Evolutionary conservation across 2,329 filamentous ascomycete species (phyloP), one percentile per base, ranked within the genome.

Genomic region (Monilinia fructicola): DNA sequence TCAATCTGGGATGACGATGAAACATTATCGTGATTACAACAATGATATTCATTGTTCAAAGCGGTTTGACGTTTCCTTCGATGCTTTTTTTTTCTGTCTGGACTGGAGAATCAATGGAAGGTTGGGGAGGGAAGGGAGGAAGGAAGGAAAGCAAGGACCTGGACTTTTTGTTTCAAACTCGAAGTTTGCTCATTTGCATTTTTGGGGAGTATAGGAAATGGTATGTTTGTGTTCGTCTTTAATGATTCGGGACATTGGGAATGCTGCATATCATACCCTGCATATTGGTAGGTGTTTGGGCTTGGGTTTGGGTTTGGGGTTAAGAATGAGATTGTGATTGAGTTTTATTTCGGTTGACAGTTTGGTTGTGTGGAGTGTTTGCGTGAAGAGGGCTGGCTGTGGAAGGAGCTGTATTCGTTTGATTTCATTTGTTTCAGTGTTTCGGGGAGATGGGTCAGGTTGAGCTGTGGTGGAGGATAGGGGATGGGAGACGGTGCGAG

Each of bases 191-290:
- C 44, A 31, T 60, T 60, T 50, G 44, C 58, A 60, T 60, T n/a
- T 60, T 44, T 60, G 38, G 35, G 58, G 58, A 60, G 58, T 60
- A 50, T 21, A 50, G 58, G 58, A 35, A 50, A 40, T 50, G 46
- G n/a, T 44, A 26, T 31, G 44, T 23, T 60, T 60, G 9, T 12
- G 3, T 23, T 50, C 18, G 21, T 38, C 23, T 31, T 46, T 50
- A 12, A 60, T 60, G 58, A 50, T 60, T 60, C 44, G 48, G 58
- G 58, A 60, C 58, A 60, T 60, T 44, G 58, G 58, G 26, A 60
- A 38, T 60, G 58, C 58, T 60, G 44, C 31, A 60, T 50, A 60
- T 60, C 58, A 60, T 60, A 60, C 58, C 58, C 58, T 60, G 58
- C 44, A 60, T 60, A 60, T 60, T 35, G 14, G 28, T 38, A 23